Base-by-base conservation (phyloP, 73 alveolate genomes). In the Durusdinium trenchii region DNA sequence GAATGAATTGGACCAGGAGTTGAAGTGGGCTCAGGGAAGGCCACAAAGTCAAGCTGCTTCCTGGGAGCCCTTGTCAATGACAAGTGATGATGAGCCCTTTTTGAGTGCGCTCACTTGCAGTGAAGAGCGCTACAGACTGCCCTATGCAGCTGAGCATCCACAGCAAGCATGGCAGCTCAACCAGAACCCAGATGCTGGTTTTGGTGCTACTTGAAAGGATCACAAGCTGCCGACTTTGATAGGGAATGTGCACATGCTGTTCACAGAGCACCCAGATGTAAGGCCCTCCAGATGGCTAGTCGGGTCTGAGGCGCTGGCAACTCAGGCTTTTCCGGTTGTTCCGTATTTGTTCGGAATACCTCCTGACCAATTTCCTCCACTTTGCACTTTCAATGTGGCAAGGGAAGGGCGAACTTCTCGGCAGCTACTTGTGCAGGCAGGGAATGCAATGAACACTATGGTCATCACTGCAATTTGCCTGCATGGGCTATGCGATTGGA, bases 371-470 rank as follows among this genome's bases (percentile, higher is more conserved):
- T 14, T 26, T 35, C 93, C 73, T 3, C 32, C 28, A 2, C 71
- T 82, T 12, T 48, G 57, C 75, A 51, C 42, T 36, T 84, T 84
- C 78, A 28, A 84, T 52, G 4, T 23, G 57, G 54, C 57, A 6
- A 84, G 78, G 30, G 52, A 30, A 43, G 52, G 78, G 12, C 94
- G 94, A 1, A 32, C 35, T 3, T 3, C 78, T 0, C 32, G 94
- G 36, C 60, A 35, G 23, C 2, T 51, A 47, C 45, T 16, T 5
- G 20, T 32, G 12, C 94, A 84, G 61, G 76, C 57, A 7, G 94
- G 94, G 40, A 84, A 84, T 54, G n/a, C 57, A n/a, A 84, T 84
- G 94, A 50, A 51, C 54, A 52, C 52, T 54, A 10, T 50, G 35
- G 76, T 32, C 42, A 84, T 84, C 78, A 10, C 94, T 10, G 78